Base-by-base conservation (phyloP, 2,329 filamentous ascomycete genomes). In the Zasmidium citrigriseum region DNA sequence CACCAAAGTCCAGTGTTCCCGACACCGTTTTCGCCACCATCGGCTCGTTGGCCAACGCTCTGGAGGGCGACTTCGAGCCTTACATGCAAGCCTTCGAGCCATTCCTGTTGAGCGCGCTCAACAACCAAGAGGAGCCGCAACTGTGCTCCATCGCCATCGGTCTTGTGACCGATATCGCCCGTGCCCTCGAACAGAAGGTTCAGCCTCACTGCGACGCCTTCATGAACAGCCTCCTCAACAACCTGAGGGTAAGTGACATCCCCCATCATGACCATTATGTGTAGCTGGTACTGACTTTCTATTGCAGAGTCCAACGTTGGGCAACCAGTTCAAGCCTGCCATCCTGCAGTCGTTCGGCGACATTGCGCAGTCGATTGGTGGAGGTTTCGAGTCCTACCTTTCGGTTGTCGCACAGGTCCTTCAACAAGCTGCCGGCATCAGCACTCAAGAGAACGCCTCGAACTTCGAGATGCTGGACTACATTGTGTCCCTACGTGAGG, bases 261-360 rank as follows among this genome's bases (percentile, higher is more conserved):
- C 46, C 27, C 50, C 54, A 64, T 67, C 64, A 66, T 21, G 21
- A 46, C 1, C 46, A 25, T 34, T 18, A 51, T 16, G 24, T 41
- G 21, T 45, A 41, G 34, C 34, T 41, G 34, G 34, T 44, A 71
- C 80, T 74, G 54, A 62, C 46, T 57, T 53, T 20, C 21, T 49
- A 41, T 57, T 58, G 57, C 73, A 91, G 86, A 96, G 91, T 76
- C 86, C 89, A 12, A 85, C 88, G n/a, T 83, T 96, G 54, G 89
- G 90, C 67, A 96, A 98, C 77, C 91, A 96, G 77, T 96, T 98
- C 79, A 98, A 98, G 84, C 95, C 95, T 46, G 92, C 95, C 24
- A 99, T 99, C 65, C 84, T 99, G 56, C 93, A 98, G 77, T 97
- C 92, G 74, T 99, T 99, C 72, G 95, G 95, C 59, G 95, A 99